Evolutionary conservation across 2,329 filamentous ascomycete genomes (phyloP).

Genomic region (Phyllosticta capitalensis): DNA sequence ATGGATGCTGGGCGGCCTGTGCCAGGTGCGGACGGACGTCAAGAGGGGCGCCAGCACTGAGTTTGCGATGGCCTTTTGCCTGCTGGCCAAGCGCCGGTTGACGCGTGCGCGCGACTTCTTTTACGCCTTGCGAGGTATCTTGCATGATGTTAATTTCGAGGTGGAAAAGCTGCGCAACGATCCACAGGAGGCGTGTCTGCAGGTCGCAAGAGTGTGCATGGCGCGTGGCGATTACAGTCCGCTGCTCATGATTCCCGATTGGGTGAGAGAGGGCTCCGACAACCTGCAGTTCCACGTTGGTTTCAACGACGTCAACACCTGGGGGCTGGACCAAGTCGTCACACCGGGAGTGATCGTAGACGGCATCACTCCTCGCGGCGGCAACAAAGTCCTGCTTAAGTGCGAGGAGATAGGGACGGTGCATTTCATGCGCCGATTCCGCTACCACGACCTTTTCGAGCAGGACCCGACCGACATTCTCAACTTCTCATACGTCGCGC

Average conservation of each 20-base stretch:
- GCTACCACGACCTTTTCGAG: background rate
- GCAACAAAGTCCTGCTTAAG: background rate
- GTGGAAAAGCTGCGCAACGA: slow-evolving; percentile 2
- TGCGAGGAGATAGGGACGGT: background rate
- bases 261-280: background rate
- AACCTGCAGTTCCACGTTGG: background rate
- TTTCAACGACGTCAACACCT: background rate
- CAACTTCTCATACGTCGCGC: background rate
- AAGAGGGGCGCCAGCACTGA: background rate
- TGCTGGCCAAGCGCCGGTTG: background rate
- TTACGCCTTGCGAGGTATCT: background rate
- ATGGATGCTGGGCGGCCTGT: background rate
- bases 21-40: background rate
- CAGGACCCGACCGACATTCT: background rate
- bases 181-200: slow-evolving; percentile 6
- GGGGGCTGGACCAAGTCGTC: background rate
- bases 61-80: background rate
- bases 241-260: slow-evolving; percentile 10
- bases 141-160: background rate
- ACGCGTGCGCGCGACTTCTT: background rate
- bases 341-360: background rate
- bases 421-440: background rate
- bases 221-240: slow-evolving; percentile 14
- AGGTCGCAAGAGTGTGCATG: slow-evolving; percentile 11
- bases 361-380: background rate